These are phyloP conservation scores for Chaetomium fimeti DNA, from an alignment of 495 filamentous ascomycete species.

Conservation along the genomic window DNA sequence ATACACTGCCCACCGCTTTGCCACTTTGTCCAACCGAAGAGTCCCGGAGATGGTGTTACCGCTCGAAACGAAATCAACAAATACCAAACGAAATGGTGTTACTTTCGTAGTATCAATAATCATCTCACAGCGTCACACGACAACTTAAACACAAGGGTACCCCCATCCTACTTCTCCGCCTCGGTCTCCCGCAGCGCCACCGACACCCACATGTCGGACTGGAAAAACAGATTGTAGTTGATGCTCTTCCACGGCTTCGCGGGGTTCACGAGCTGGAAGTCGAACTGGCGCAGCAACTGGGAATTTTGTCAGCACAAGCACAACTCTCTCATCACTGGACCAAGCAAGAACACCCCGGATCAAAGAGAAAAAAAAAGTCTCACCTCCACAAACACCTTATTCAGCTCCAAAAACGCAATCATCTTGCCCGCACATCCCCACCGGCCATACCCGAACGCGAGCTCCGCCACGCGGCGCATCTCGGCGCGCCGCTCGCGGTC, in stretches of 20 bases:
- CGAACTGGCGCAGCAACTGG: conserved; percentile 41
- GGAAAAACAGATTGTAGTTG: conserved; percentile 16
- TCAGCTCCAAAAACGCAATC: conserved; percentile 50
- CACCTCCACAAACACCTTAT: conserved; percentile 59
- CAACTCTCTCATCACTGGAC: conserved; percentile 31
- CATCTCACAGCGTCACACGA: background rate
- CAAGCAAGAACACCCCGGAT: too few relatives aligned
- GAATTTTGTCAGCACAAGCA: background rate
- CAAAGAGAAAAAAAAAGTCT: background rate
- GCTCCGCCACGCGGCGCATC: conserved; percentile 37
- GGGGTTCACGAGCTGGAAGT: conserved; percentile 47
- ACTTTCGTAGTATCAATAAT: too few relatives aligned
- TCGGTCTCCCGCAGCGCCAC: background rate
- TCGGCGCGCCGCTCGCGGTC: conserved; percentile 19
- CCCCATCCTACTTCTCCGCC: background rate
- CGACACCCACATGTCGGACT: conserved; percentile 14
- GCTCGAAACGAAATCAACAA: too few relatives aligned
- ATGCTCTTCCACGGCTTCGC: conserved; percentile 36
- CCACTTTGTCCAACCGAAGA: background rate
- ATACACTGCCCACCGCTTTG: background rate
- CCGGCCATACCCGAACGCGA: conserved; percentile 45
- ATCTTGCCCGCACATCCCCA: conserved; percentile 48
- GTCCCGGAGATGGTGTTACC: background rate
- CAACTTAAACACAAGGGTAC: background rate
- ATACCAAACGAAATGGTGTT: too few relatives aligned